Evolutionary conservation across 2,329 filamentous ascomycete genomes (phyloP).

Genomic region (Penicillium corylophilum): DNA sequence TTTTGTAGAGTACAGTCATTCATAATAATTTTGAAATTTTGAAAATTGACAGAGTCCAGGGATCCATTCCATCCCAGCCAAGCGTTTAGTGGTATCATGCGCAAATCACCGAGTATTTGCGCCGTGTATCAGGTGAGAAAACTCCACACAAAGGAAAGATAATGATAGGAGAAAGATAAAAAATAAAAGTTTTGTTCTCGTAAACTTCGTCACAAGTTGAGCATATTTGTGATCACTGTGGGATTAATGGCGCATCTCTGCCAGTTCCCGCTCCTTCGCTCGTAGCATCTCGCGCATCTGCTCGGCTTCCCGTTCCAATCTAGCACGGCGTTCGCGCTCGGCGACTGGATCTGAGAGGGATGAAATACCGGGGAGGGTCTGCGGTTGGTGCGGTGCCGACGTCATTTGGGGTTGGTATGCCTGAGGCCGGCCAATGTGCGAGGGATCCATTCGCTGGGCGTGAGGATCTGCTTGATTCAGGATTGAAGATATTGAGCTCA

Average conservation of each 20-base stretch:
- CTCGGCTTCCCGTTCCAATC: constrained; percentile 71
- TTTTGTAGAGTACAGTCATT: constrained; percentile 20
- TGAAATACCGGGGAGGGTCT: constrained; percentile 33
- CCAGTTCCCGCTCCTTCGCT: constrained; percentile 72
- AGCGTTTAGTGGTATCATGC: constrained; percentile 23
- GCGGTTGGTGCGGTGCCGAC: constrained; percentile 19
- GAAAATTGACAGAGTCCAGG: constrained; percentile 17
- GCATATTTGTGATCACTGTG: not conserved
- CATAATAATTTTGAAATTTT: constrained; percentile 10
- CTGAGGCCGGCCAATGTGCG: constrained; percentile 34
- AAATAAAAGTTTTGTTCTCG: constrained; percentile 16
- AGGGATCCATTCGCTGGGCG: constrained; percentile 44
- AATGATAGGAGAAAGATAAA: not conserved
- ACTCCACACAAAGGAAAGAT: constrained; percentile 4
- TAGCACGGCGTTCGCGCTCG: constrained; percentile 65
- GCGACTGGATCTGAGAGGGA: constrained; percentile 57
- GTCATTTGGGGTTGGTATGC: constrained; percentile 28
- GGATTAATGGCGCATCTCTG: constrained; percentile 46
- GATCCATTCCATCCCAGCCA: constrained; percentile 13
- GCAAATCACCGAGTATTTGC: constrained; percentile 20
- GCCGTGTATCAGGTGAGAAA: constrained; percentile 14
- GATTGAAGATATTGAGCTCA: constrained; percentile 75
- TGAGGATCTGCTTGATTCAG: constrained; percentile 57
- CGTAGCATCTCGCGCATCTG: constrained; percentile 70
- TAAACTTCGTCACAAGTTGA: constrained; percentile 22